Base-by-base conservation (phyloP, 2,329 filamentous ascomycete species). In the Dothideomycetidae sp. region DNA sequence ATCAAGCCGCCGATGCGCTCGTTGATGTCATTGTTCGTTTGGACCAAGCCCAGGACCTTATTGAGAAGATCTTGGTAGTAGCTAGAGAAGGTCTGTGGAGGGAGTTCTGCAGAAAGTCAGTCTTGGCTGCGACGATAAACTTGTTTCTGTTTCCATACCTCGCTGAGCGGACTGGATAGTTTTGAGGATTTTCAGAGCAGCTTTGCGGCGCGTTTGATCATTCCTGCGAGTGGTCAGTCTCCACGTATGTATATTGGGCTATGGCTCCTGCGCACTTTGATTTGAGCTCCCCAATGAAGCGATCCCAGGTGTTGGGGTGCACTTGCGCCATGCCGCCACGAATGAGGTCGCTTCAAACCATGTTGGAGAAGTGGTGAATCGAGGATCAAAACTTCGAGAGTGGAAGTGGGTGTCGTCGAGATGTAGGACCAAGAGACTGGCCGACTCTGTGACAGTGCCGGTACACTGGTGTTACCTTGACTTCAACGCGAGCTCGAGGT, bases 1-100 rank as follows among this genome's bases (percentile, higher is more conserved):
- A 90, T 79, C 44, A 98, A 80, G 36, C 90, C 92, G 44, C 86
- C 90, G 40, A 94, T 75, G 41, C 85, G 79, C 55, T 98, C 90
- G 49, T 78, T 76, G 4, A 83, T 79, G 56, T 93, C 86, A 61
- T 73, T 79, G 45, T 85, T 82, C 56, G 88, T 83, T 33, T 84
- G 76, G 44, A 93, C 84, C 46, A 96, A 69, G 46, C 70, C 65
- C 39, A 73, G 73, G 50, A 83, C 78, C 47, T 66, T 62, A 52
- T 73, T 78, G 44, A 81, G 70, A 31, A 56, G 47, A 40, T 73
- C 66, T 52, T 71, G 73, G 55, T 81, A 81, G 57, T 75, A 78
- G 47, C 71, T 68, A 41, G 68, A 61, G 60, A 96, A 96, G 45
- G 79, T 76, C 53, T 90, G 84, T 37, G 80, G 71, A 15, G 74